Evolutionary conservation across 192 early-diverging fungal genomes (phyloP), one percentile per base, ranked within the genome.

Genomic region (Podochytrium sp.): DNA sequence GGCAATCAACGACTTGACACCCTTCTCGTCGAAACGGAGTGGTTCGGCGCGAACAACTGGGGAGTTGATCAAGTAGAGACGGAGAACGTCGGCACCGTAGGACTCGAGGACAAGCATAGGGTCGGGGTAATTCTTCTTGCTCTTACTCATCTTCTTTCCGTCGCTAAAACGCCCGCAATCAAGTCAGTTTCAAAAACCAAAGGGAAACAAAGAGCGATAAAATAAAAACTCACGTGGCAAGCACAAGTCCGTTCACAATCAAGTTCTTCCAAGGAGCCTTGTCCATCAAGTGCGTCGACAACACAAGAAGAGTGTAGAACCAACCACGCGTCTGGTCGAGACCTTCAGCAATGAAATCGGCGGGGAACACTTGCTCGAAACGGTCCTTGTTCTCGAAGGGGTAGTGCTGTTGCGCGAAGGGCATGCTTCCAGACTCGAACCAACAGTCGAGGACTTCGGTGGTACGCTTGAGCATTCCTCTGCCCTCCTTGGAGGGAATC

Each of bases 371-470:
- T 23, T 77, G 73, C 71, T 91, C 78, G 77, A 98, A 95, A 65
- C 89, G 80, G 56, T 96, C 92, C 84, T 92, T 83, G 84, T 98
- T 98, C 82, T 99, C 96, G 71, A 99, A 99, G 47, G 98, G 98
- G 80, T 98, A 99, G 85, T 99, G 98, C 80, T 95, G 91, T 82
- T 98, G 96, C 12, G 98, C 98, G 72, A 97, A 99, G 23, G 98
- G 98, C 98, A 99, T 99, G 80, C 91, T 93, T 72, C 95, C 95
- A 73, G 92, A 93, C 83, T 98, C 95, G 77, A 98, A 98, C 96
- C 96, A 98, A 79, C 98, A 99, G 78, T 99, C 98, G 87, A 99
- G 96, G 37, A 99, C 96, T 78, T 98, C 98, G 51, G 95, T 93
- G 18, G 96, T 84, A 78, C 98, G 91, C 38, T 87, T 87, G 77